Conservation (phyloP, 2,329 filamentous ascomycete species). For the Endothia cerciana region DNA sequence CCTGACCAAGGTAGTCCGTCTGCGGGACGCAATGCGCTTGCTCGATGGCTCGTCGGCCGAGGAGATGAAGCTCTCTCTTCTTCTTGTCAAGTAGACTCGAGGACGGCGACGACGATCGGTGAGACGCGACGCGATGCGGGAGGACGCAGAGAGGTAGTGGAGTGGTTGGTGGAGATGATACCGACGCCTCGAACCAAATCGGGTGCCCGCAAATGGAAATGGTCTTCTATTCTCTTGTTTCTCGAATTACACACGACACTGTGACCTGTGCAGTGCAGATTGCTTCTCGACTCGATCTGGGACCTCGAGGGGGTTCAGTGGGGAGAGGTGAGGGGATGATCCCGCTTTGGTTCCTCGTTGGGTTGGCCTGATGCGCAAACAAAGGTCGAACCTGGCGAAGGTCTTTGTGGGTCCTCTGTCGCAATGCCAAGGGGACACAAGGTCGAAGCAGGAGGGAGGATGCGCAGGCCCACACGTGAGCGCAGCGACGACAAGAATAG, state of each 20-base stretch:
- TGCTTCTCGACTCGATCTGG: constrained; percentile 27
- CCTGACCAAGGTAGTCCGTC: constrained; percentile 30
- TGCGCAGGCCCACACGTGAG: constrained; percentile 26
- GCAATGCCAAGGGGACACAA: constrained; percentile 17
- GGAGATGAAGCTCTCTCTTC: constrained; percentile 4
- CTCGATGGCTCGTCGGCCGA: constrained; percentile 30
- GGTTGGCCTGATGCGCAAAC: constrained; percentile 21
- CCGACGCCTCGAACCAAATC: constrained; percentile 30
- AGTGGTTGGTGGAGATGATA: constrained; percentile 26
- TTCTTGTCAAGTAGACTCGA: constrained; percentile 26
- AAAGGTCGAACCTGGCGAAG: constrained; percentile 21
- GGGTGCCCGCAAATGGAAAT: constrained; percentile 31
- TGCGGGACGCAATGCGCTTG: constrained; percentile 28
- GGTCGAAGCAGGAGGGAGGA: not conserved
- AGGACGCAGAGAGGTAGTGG: constrained; percentile 8
- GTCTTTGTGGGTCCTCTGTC: not conserved
- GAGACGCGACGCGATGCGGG: constrained; percentile 26
- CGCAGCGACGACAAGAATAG: constrained; percentile 20
- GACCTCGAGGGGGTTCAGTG: constrained; percentile 27
- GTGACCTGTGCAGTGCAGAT: constrained; percentile 38
- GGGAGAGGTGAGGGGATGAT: constrained; percentile 23
- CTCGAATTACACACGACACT: constrained; percentile 38
- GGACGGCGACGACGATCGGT: constrained; percentile 29
- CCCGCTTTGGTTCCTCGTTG: constrained; percentile 9
- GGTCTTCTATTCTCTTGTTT: constrained; percentile 36